Base-by-base conservation (phyloP, 1,284 basidiomycete genomes). In the Trichosporon faecale region DNA sequence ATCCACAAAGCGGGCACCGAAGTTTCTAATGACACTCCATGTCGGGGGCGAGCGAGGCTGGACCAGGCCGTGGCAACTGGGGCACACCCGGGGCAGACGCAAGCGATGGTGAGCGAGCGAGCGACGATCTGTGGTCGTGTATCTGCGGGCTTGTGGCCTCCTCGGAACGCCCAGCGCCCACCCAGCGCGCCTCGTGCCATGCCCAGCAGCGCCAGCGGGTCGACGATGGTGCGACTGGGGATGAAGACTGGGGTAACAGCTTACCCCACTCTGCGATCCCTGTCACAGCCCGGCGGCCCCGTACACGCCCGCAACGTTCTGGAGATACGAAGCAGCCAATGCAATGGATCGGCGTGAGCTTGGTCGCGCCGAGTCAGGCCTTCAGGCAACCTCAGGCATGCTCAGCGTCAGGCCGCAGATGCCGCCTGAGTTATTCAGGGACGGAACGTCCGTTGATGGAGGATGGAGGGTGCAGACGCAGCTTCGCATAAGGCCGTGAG, bases 361-460 rank as follows among this genome's bases (percentile, higher is more conserved):
- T 52, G n/a, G 49, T 52, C 49, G 49, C 49, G 49, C 49, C 21
- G 49, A 52, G 49, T 52, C 49, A 52, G 49, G 49, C 49, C 49
- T 21, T 11, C n/a, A 52, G 21, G 49, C 49, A 52, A 25, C 21
- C 9, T 3, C n/a, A 52, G 49, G 49, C 49, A 52, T 52, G 49
- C 18, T 25, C 21, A 52, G 49, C 14, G 49, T 52, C 49, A 23
- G 49, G 49, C 49, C 49, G 49, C 49, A 52, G 23, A 21, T 52
- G 49, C 49, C 49, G 21, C 49, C 49, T 52, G 49, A 23, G 18
- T 25, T 23, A 25, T 52, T 25, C 49, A 52, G 49, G 49, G 49
- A 23, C 23, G 6, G 9, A 52, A 52, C 49, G 21, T 52, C 49
- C 49, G 49, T 52, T 21, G 49, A 52, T 52, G 49, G 49, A 52